Evolutionary conservation across 2,329 filamentous ascomycete species (phyloP).

Genomic region (Penicillium aurantiogriseum): DNA sequence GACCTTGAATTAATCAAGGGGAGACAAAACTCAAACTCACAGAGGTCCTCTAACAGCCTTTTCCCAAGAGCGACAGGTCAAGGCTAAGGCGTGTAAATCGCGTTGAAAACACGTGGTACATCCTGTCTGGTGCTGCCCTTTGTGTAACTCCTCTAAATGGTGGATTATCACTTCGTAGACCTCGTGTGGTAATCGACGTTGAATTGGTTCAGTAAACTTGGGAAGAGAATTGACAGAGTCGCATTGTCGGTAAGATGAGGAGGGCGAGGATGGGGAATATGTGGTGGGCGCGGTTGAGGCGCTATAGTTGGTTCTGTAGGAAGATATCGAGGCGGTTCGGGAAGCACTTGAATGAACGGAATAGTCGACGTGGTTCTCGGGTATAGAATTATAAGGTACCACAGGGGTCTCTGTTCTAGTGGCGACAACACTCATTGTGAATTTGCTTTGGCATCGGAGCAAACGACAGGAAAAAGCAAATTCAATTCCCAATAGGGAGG

Average conservation of each 20-base stretch:
- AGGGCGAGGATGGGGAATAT: conserved; percentile 40
- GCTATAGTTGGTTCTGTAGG: conserved; percentile 39
- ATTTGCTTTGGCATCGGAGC: conserved; percentile 21
- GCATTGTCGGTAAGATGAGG: conserved; percentile 36
- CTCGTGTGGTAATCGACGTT: conserved; percentile 52
- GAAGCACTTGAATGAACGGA: conserved; percentile 32
- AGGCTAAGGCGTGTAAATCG: conserved; percentile 53
- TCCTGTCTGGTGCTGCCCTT: conserved; percentile 38
- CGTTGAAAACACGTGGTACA: conserved; percentile 56
- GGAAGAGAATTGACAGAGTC: conserved; percentile 40
- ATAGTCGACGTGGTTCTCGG: conserved; percentile 25
- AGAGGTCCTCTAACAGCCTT: conserved; percentile 51
- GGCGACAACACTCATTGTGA: conserved; percentile 42
- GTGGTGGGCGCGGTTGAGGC: conserved; percentile 39
- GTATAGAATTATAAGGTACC: conserved; percentile 30
- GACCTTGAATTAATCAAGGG: background rate
- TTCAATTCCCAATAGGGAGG: conserved; percentile 10
- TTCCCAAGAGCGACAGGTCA: conserved; percentile 59
- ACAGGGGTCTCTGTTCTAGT: conserved; percentile 38
- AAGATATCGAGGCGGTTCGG: conserved; percentile 37
- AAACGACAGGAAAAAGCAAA: conserved; percentile 13
- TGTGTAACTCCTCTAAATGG: conserved; percentile 50
- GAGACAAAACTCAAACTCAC: conserved; percentile 39
- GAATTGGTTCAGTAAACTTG: conserved; percentile 34
- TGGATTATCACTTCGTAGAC: conserved; percentile 56